A percentile compares a stretch with the other conserved stretches of the same genome.
phyloP scores from a whole-genome alignment of 2,329 filamentous ascomycete species.

The Zymoseptoria tritici region DNA sequence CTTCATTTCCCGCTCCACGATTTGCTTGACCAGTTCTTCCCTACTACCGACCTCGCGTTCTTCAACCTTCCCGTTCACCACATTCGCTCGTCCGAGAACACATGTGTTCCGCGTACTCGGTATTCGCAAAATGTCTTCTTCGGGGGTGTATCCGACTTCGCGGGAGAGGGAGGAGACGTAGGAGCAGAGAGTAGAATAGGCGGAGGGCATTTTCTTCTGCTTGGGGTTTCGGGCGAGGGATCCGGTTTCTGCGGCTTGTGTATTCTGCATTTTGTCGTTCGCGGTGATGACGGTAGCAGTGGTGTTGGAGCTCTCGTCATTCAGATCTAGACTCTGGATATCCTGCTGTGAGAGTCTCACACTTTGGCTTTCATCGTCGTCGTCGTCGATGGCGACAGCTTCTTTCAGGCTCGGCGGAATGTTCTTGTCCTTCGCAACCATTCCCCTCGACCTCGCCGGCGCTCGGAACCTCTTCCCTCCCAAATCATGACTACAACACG shows the following conservation, averaged over 20 bases:
- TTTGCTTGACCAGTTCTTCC: constrained; percentile 51
- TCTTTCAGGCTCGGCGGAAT: no score
- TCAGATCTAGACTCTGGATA: not conserved
- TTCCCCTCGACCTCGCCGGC: constrained; percentile 15
- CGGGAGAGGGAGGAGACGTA: constrained; percentile 66
- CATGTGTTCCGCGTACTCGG: constrained; percentile 85
- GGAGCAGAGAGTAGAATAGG: constrained; percentile 74
- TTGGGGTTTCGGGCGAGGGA: constrained; percentile 24
- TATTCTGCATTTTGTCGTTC: not conserved
- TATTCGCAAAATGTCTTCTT: constrained; percentile 82
- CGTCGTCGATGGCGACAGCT: no score
- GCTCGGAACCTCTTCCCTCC: constrained; percentile 68
- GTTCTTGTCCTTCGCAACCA: not conserved
- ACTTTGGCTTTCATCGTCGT: constrained; percentile 1
- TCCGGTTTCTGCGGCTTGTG: constrained; percentile 29
- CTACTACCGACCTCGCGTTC: constrained; percentile 37
- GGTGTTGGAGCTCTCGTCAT: no score
- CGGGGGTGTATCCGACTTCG: constrained; percentile 66
- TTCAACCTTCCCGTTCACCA: not conserved
- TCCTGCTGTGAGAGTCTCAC: constrained; percentile 19
- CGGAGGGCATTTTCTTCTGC: constrained; percentile 47
- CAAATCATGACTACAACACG: constrained; percentile 88
- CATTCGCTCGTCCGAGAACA: constrained; percentile 56
- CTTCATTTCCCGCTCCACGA: constrained; percentile 52
- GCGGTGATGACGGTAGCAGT: not conserved